A percentile compares a stretch with the other conserved stretches of the same genome.
phyloP scores from a whole-genome alignment of 495 filamentous ascomycete species.

The Talaromyces thailandensis region DNA sequence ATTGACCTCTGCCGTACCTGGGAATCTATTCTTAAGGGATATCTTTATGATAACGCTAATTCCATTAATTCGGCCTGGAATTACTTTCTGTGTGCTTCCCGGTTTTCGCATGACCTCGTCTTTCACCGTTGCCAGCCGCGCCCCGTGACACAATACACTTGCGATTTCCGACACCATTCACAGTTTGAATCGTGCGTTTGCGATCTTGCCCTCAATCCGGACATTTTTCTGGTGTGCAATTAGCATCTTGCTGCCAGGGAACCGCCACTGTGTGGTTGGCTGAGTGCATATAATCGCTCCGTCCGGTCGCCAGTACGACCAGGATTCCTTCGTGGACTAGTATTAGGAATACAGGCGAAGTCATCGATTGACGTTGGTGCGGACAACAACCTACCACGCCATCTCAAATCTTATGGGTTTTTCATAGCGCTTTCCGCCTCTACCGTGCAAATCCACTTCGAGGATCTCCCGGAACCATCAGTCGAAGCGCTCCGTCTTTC shows the following conservation, averaged over 20 bases:
- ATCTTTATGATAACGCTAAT: neutral
- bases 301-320: neutral
- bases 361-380: neutral
- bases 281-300: neutral
- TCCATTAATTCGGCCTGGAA: neutral
- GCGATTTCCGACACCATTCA: neutral
- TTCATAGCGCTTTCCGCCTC: neutral
- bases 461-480: neutral
- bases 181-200: neutral
- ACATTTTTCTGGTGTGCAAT: neutral
- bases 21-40: neutral
- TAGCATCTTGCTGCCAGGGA: neutral
- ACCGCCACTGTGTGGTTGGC: neutral
- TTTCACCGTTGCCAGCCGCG: neutral
- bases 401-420: constrained; percentile 5
- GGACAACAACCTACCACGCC: neutral
- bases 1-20: neutral
- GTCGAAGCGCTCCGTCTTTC: neutral
- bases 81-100: neutral
- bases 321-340: neutral
- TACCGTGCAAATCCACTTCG: neutral
- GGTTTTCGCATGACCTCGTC: neutral
- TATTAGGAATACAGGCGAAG: neutral
- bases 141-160: neutral
- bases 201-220: neutral